Evolutionary conservation across 2,329 filamentous ascomycete genomes (phyloP).

Genomic region (Xylariaceae sp.): DNA sequence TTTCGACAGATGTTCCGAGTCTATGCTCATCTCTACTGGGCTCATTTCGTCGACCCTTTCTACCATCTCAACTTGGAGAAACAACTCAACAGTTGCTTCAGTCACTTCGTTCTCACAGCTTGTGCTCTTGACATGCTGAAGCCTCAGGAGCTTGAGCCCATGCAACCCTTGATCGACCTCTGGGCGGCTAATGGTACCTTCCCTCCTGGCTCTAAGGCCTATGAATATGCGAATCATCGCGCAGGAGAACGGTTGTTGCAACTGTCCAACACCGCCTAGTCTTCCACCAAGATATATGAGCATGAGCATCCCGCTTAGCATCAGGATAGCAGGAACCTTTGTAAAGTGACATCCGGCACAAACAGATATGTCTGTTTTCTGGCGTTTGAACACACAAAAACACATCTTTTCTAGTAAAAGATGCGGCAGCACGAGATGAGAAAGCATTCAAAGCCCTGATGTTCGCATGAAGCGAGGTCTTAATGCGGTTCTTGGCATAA

Average conservation of each 20-base stretch:
- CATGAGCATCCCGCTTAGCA: no score
- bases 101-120: slow-evolving; percentile 76
- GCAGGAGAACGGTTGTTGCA: slow-evolving; percentile 58
- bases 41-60: slow-evolving; percentile 82
- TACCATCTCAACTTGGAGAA: slow-evolving; percentile 79
- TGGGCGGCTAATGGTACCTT: slow-evolving; percentile 89
- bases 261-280: slow-evolving; percentile 31
- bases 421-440: no score
- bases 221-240: slow-evolving; percentile 59
- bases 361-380: no score
- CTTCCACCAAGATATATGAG: no score
- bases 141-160: slow-evolving; percentile 87
- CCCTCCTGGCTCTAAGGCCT: slow-evolving; percentile 67
- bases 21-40: slow-evolving; percentile 96
- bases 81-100: slow-evolving; percentile 82
- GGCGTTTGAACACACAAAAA: no score
- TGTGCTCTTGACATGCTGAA: slow-evolving; percentile 80
- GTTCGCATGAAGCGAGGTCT: no score
- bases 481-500: no score
- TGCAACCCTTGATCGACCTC: slow-evolving; percentile 89
- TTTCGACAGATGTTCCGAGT: slow-evolving; percentile 99
- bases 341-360: no score
- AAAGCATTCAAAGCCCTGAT: no score
- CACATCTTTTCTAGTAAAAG: no score
- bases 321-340: no score